Base-by-base conservation (phyloP, 2,329 filamentous ascomycete genomes). In the Fusarium scirpi region DNA sequence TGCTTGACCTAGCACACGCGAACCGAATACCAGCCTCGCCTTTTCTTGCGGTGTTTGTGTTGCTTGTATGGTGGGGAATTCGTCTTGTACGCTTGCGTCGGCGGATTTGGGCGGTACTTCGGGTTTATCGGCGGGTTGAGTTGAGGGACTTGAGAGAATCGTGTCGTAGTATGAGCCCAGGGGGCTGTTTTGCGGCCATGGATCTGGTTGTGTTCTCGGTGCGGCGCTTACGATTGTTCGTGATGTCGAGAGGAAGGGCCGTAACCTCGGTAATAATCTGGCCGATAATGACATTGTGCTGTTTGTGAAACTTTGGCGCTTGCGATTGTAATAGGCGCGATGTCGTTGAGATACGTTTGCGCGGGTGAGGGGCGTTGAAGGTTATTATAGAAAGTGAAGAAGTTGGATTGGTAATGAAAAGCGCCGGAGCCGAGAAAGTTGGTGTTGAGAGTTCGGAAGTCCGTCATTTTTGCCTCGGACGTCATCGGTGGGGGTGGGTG, bases 11-110 rank as follows among this genome's bases (percentile, higher is more conserved):
- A 91, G 89, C 16, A 96, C 86, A 11, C 90, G 88, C 10, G 92
- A 92, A 22, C 94, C 94, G 76, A 99, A 98, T 32, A 98, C 86
- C 75, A 97, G 89, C 46, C 89, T 83, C 24, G 89, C 84, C 41
- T 84, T 86, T 58, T 88, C 84, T 71, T 89, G 77, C 18, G 82
- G 84, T 52, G 85, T 85, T 20, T 83, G 79, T 8, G 53, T 49
- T 3, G 54, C 40, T 10, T 67, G 74, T 53, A 71, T 70, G 2
- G 65, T 68, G 15, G 69, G 54, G 24, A 70, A 71, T 27, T 62
- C 44, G 1, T 70, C 45, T n/a, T 62, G 56, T 5, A 62, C 71
- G 13, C 74, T 60, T n/a, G 72, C 55, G 32, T 76, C 69, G 18
- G 83, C 80, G 9, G 82, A 80, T n/a, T 76, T 79, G 4, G 84